A percentile compares a stretch with the other conserved stretches of the same genome.
Evolutionary conservation across 2,329 filamentous ascomycete genomes (phyloP).

Genomic region (Neonectria punicea): DNA sequence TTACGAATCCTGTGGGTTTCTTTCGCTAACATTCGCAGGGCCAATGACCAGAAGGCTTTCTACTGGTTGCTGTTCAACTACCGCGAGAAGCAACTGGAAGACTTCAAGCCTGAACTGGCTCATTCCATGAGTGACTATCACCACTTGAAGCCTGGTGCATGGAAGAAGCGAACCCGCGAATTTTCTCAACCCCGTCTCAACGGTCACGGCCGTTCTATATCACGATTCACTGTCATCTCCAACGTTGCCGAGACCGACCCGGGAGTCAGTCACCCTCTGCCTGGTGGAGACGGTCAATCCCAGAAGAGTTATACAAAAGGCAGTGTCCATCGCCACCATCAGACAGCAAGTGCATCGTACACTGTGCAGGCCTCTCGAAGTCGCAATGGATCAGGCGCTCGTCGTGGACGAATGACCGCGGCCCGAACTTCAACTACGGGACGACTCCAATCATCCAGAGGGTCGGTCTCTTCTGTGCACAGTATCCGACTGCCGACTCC

Average conservation of each 20-base stretch:
- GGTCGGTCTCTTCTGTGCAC: slow-evolving; percentile 62
- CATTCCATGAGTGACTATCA: slow-evolving; percentile 94
- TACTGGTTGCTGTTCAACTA: slow-evolving; percentile 88
- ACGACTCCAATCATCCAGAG: slow-evolving; percentile 48
- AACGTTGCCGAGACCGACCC: slow-evolving; percentile 64
- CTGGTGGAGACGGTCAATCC: slow-evolving; percentile 71
- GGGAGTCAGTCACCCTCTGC: slow-evolving; percentile 83
- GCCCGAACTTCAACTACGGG: slow-evolving; percentile 44
- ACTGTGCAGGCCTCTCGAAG: slow-evolving; percentile 45
- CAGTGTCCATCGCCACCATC: slow-evolving; percentile 69
- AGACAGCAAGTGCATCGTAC: slow-evolving; percentile 42
- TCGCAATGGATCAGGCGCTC: slow-evolving; percentile 50
- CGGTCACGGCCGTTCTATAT: slow-evolving; percentile 64
- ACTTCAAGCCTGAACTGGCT: slow-evolving; percentile 83
- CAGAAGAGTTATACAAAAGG: slow-evolving; percentile 73
- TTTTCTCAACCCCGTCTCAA: slow-evolving; percentile 61
- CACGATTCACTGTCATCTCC: slow-evolving; percentile 73
- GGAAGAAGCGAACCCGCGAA: slow-evolving; percentile 70
- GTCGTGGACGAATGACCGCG: slow-evolving; percentile 44
- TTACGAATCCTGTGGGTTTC: not conserved
- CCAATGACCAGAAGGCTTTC: slow-evolving; percentile 93
- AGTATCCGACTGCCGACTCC: slow-evolving; percentile 57
- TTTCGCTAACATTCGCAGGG: slow-evolving; percentile 58
- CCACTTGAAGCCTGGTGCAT: slow-evolving; percentile 70
- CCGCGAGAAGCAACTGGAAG: slow-evolving; percentile 84